A percentile compares a stretch with the other conserved stretches of the same genome.
Conservation (phyloP, 2,329 filamentous ascomycete genomes). For the Alternaria postmessia region DNA sequence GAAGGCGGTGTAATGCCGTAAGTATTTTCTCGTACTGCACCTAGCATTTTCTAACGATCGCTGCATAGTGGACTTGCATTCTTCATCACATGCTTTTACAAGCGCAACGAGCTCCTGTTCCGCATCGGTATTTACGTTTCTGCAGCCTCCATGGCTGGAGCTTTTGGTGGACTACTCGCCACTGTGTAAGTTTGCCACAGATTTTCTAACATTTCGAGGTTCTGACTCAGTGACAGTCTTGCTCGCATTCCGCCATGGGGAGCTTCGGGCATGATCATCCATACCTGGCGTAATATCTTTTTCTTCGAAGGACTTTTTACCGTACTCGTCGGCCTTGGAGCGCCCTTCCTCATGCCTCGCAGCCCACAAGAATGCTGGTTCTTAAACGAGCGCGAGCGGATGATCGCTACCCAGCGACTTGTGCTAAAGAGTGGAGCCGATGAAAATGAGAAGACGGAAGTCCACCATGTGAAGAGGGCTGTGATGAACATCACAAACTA, state of each 20-base stretch:
- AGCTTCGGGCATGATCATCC: slow-evolving; percentile 52
- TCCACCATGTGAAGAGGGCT: slow-evolving; percentile 60
- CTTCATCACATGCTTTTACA: slow-evolving; percentile 65
- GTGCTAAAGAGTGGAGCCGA: slow-evolving; percentile 58
- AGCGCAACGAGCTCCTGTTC: slow-evolving; percentile 63
- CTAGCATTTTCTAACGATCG: slow-evolving; percentile 8
- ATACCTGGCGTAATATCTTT: slow-evolving; percentile 62
- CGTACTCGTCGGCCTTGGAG: slow-evolving; percentile 56
- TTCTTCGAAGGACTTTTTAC: slow-evolving; percentile 69
- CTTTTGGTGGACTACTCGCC: slow-evolving; percentile 66
- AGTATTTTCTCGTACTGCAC: slow-evolving; percentile 14
- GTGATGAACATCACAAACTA: slow-evolving; percentile 67
- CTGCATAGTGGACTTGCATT: slow-evolving; percentile 60
- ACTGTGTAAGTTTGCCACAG: slow-evolving; percentile 53
- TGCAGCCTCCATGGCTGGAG: slow-evolving; percentile 63
- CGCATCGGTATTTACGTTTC: slow-evolving; percentile 66
- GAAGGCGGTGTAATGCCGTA: slow-evolving; percentile 66
- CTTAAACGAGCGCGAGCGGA: slow-evolving; percentile 62
- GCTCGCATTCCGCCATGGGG: slow-evolving; percentile 63
- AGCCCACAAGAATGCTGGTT: slow-evolving; percentile 60
- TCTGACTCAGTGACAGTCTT: slow-evolving; percentile 25
- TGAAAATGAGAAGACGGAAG: slow-evolving; percentile 58
- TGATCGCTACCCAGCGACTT: slow-evolving; percentile 63
- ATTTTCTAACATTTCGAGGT: neutral
- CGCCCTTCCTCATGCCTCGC: slow-evolving; percentile 63